A percentile compares a stretch with the other conserved stretches of the same genome.
Evolutionary conservation across 805 yeast genomes (phyloP).

Genomic region (Saccharomyces jurei): DNA sequence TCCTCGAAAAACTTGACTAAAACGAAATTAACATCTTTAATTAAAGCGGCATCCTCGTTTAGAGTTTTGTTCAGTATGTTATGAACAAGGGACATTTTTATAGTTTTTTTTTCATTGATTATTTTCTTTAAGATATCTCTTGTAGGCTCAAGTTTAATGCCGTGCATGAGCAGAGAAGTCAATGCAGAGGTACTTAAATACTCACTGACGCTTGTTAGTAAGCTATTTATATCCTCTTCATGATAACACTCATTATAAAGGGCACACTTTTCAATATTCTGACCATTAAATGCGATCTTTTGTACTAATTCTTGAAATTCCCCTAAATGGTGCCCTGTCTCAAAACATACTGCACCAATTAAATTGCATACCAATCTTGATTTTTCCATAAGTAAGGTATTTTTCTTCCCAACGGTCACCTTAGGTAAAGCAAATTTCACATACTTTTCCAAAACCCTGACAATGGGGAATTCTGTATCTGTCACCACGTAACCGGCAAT

Average conservation of each 20-base stretch:
- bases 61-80: not conserved
- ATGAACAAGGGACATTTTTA: not conserved
- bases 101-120: not conserved
- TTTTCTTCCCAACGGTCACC: not conserved
- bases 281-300: not conserved
- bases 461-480: not conserved
- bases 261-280: not conserved
- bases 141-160: not conserved
- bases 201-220: not conserved
- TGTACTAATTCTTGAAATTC: not conserved
- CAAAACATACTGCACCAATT: not conserved
- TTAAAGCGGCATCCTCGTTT: not conserved
- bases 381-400: not conserved
- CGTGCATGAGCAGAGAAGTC: not conserved
- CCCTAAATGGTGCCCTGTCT: not conserved
- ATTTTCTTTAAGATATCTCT: not conserved
- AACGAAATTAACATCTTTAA: not conserved
- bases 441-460: not conserved
- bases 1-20: conserved; percentile 5
- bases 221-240: not conserved
- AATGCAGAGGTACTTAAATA: not conserved
- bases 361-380: not conserved
- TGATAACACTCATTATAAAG: not conserved
- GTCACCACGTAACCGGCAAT: conserved; percentile 35
- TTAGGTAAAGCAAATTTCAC: not conserved